phyloP scores from a whole-genome alignment of 176 grass and related monocot species.

The Eleusine coracana region DNA sequence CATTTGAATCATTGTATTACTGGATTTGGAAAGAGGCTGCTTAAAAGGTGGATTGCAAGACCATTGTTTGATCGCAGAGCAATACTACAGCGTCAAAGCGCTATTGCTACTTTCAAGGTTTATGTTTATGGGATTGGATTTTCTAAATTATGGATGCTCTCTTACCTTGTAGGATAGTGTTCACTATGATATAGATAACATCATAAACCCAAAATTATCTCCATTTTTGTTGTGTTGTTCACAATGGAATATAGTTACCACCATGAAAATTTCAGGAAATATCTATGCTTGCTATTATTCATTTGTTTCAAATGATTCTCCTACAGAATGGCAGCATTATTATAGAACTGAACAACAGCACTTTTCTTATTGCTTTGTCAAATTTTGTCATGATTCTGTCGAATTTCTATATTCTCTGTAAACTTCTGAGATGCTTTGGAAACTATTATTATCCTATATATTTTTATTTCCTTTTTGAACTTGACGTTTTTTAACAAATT shows the following conservation, averaged over 20 bases:
- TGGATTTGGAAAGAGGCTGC: constrained; percentile 86
- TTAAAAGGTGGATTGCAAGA: constrained; percentile 88
- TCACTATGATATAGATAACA: constrained; percentile 15
- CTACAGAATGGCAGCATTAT: constrained; percentile 6
- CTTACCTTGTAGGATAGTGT: neutral
- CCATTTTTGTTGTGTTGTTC: constrained; percentile 19
- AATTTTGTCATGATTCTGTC: neutral
- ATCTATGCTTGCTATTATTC: neutral
- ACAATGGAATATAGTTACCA: neutral
- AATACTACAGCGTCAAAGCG: constrained; percentile 83
- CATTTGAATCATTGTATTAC: constrained; percentile 96
- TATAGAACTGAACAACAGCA: constrained; percentile 11
- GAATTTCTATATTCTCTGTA: constrained; percentile 5
- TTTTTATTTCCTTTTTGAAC: constrained; percentile 4
- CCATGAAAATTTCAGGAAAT: constrained; percentile 10
- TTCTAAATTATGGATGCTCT: constrained; percentile 8
- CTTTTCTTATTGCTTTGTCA: neutral
- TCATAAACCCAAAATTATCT: constrained; percentile 12
- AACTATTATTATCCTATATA: neutral
- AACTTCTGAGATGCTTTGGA: neutral
- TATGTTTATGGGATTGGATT: constrained; percentile 18
- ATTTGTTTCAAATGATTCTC: constrained; percentile 1
- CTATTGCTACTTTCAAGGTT: constrained; percentile 84
- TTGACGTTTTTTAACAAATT: constrained; percentile 18
- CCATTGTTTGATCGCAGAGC: constrained; percentile 68